phyloP scores from a whole-genome alignment of 73 alveolate species.

The Symbiodinium pilosum region DNA sequence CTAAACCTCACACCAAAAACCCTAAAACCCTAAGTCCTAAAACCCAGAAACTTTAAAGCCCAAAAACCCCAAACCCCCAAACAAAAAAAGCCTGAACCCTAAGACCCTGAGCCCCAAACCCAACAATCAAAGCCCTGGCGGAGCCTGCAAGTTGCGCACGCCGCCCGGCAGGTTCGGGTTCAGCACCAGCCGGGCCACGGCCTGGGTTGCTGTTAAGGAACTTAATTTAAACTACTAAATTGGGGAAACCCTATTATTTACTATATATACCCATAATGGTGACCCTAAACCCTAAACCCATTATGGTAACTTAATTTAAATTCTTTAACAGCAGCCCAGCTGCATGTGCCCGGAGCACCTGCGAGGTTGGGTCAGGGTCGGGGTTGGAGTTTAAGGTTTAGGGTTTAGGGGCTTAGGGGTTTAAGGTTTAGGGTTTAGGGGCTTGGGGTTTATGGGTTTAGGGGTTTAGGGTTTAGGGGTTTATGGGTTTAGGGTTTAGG shows the following conservation, averaged over 20 bases:
- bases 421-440: too few species aligned
- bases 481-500: background rate
- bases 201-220: too few species aligned
- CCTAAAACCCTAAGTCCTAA: background rate
- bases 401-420: background rate
- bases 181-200: constrained; percentile 76
- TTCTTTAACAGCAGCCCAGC: too few species aligned
- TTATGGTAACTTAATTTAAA: too few species aligned
- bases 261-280: too few species aligned
- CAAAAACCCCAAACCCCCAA: background rate
- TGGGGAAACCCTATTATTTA: too few species aligned
- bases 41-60: background rate
- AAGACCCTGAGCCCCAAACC: too few species aligned
- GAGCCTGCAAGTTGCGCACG: constrained; percentile 30
- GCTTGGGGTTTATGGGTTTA: too few species aligned
- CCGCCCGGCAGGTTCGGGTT: constrained; percentile 83
- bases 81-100: too few species aligned
- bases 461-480: background rate
- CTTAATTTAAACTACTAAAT: too few species aligned
- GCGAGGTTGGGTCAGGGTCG: background rate
- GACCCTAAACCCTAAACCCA: too few species aligned
- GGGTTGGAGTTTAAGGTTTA: background rate
- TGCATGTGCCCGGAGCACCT: constrained; percentile 59
- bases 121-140: too few species aligned
- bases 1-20: background rate